phyloP scores from a whole-genome alignment of 345 rosid genomes.

The Hypericum androsaemum region DNA sequence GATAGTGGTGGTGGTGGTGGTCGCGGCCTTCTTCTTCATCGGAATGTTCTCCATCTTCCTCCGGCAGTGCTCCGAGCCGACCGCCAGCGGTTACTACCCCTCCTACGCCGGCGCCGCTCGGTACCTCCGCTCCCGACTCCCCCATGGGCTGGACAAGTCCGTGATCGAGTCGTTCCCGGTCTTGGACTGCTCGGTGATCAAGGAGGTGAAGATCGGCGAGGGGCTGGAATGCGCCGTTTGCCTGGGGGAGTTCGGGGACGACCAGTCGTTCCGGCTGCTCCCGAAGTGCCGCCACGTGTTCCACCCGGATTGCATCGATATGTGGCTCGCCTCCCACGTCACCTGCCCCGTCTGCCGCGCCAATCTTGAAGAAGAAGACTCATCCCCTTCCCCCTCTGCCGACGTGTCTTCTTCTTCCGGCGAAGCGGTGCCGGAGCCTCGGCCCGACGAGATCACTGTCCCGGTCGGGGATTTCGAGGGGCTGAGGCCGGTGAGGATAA shows the following conservation, averaged over 20 bases:
- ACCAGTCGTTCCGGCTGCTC: slow-evolving; percentile 11
- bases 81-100: not conserved
- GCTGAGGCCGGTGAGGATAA: slow-evolving; percentile 9
- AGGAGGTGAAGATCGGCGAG: not conserved
- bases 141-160: not conserved
- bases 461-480: not conserved
- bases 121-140: not conserved
- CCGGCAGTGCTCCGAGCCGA: not conserved
- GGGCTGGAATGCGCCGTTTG: slow-evolving; percentile 17
- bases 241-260: slow-evolving; percentile 17
- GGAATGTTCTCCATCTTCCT: not conserved
- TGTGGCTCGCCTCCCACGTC: slow-evolving; percentile 38
- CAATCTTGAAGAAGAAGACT: slow-evolving; percentile 17
- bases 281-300: slow-evolving; percentile 35
- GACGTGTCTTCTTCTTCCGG: slow-evolving; percentile 11
- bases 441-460: slow-evolving; percentile 1
- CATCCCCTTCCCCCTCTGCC: not conserved
- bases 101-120: not conserved
- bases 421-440: not conserved
- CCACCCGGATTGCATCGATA: slow-evolving; percentile 44
- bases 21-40: not conserved
- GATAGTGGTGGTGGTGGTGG: not conserved
- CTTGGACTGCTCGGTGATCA: not conserved
- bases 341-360: slow-evolving; percentile 61
- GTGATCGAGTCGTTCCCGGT: slow-evolving; percentile 2